A percentile compares a stretch with the other conserved stretches of the same genome.
These are phyloP conservation scores for Trypanosoma scelopori DNA, from an alignment of 208 protist genomes.

Conservation along the genomic window DNA sequence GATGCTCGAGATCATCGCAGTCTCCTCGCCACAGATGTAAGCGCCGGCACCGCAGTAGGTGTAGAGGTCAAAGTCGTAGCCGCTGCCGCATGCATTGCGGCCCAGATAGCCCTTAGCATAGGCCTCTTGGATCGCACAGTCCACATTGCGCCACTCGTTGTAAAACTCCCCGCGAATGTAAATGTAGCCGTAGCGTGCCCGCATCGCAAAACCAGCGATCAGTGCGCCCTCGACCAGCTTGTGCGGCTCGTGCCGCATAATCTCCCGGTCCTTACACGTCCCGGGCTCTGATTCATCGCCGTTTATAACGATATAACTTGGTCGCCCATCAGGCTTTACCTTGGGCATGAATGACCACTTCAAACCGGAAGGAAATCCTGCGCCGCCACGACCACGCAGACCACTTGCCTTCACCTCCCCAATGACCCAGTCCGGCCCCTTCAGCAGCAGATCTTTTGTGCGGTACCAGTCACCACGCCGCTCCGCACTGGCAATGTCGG, in stretches of 20 bases:
- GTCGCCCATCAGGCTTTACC: slow-evolving; percentile 86
- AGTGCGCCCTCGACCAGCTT: slow-evolving; percentile 98
- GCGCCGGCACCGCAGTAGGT: slow-evolving; percentile 97
- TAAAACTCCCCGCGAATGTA: slow-evolving; percentile 99
- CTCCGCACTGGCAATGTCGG: slow-evolving; percentile 90
- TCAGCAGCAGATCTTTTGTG: slow-evolving; percentile 96
- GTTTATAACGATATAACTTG: slow-evolving; percentile 99
- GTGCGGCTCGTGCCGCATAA: slow-evolving; percentile 99
- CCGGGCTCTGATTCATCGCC: slow-evolving; percentile 99
- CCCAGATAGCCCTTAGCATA: slow-evolving; percentile 96
- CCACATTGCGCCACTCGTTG: slow-evolving; percentile 93
- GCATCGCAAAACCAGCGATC: slow-evolving; percentile 97
- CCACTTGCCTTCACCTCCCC: slow-evolving; percentile 96
- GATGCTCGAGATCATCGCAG: slow-evolving; percentile 96
- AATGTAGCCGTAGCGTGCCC: slow-evolving; percentile 97
- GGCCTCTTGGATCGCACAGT: slow-evolving; percentile 96
- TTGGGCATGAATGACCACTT: slow-evolving; percentile 99
- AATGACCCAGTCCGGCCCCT: slow-evolving; percentile 97
- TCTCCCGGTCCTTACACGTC: slow-evolving; percentile 99
- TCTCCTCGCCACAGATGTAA: slow-evolving; percentile 99
- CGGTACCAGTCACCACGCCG: slow-evolving; percentile 98
- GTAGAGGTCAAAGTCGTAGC: slow-evolving; percentile 99
- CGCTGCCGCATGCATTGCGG: slow-evolving; percentile 96
- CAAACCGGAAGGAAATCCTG: slow-evolving; percentile 98
- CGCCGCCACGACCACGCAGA: slow-evolving; percentile 97